Base-by-base conservation (phyloP, 345 rosid genomes). In the Eucalyptus victrix region DNA sequence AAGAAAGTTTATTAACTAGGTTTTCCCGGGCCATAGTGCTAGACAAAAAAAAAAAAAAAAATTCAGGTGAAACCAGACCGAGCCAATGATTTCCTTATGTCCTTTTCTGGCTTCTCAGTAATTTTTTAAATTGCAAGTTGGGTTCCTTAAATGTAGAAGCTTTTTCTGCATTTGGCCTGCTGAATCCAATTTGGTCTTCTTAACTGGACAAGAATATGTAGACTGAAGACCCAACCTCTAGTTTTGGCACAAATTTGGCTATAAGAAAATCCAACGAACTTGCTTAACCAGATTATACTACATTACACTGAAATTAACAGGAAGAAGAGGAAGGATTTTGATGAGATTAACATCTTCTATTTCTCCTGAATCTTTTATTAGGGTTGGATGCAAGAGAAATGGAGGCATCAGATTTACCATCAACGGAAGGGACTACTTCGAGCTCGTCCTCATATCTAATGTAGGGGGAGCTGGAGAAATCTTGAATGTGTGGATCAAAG, bases 341-440 rank as follows among this genome's bases (percentile, higher is more conserved):
- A 40, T 76, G 85, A 40, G 47, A 76, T 76, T 76, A 76, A 76
- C 83, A 40, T 76, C 16, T 21, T 42, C 65, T n/a, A 56, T 86
- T 30, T 24, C 32, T 58, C 49, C 80, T 56, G 72, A 12, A 89
- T 86, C 58, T 34, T 34, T 85, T 5, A 26, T 34, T 92, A 96
- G 97, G 91, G 99, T 94, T 45, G 91, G 92, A 88, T 96, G 98
- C 91, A 87, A 40, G 87, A 95, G 96, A 91, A 94, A 91, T 67
- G 97, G 98, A 81, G 97, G 97, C 26, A 91, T 97, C 90, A 94
- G 98, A 89, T 96, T 97, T 67, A 96, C 97, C 4, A 95, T 97
- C 45, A 95, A 95, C 6, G 98, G 99, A 54, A 92, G 89, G 87
- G 83, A 93, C 89, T 96, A 95, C 69, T 97, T 97, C 34, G 97